These are phyloP conservation scores for Alternaria sp. DNA, from an alignment of 2,329 filamentous ascomycete species.

Conservation along the genomic window DNA sequence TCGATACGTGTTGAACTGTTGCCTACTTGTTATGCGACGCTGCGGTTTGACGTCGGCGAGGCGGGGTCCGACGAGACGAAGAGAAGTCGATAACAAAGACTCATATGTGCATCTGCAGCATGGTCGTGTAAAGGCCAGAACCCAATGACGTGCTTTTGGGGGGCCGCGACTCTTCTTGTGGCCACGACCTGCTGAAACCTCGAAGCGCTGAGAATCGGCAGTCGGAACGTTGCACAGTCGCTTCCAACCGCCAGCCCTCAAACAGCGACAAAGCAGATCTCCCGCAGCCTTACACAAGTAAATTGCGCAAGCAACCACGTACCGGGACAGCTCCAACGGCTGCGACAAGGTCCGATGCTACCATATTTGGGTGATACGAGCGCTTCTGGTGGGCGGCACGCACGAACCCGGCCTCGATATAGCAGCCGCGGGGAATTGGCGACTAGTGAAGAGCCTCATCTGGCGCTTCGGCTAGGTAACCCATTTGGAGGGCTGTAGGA, in stretches of 20 bases:
- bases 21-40: not conserved
- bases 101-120: slow-evolving; percentile 1
- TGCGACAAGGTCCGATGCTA: slow-evolving; percentile 19
- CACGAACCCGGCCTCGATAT: slow-evolving; percentile 28
- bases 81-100: not conserved
- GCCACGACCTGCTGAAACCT: slow-evolving; percentile 29
- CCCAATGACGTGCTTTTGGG: not conserved
- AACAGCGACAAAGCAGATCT: slow-evolving; percentile 15
- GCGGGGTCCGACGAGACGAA: not conserved
- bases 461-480: slow-evolving; percentile 27
- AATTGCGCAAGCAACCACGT: slow-evolving; percentile 26
- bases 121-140: not conserved
- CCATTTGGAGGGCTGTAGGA: not conserved
- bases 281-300: slow-evolving; percentile 14
- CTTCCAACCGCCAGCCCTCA: slow-evolving; percentile 22
- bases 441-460: slow-evolving; percentile 42
- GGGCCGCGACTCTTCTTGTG: slow-evolving; percentile 15
- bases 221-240: slow-evolving; percentile 15
- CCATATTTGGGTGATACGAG: slow-evolving; percentile 39
- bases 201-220: slow-evolving; percentile 27
- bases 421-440: slow-evolving; percentile 31
- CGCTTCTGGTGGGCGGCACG: slow-evolving; percentile 36
- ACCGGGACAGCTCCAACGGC: slow-evolving; percentile 20
- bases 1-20: slow-evolving; percentile 5
- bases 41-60: not conserved